These are phyloP conservation scores for Apophysomyces elegans DNA, from an alignment of 371 early-diverging fungal genomes.

Conservation along the genomic window DNA sequence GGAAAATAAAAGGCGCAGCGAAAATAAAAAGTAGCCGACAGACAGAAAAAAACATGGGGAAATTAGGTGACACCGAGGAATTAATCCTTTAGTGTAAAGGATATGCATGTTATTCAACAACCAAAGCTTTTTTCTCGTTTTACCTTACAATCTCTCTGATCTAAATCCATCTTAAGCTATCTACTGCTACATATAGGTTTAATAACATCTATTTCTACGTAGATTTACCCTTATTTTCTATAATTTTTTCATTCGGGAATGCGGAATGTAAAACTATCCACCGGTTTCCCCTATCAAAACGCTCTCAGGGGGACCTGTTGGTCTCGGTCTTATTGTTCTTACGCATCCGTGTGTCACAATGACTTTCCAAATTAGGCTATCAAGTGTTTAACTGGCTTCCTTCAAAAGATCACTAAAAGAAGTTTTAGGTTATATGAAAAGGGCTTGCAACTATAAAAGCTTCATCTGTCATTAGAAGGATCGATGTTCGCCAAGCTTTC, in stretches of 20 bases:
- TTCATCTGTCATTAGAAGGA: neutral
- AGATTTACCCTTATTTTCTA: too few species aligned
- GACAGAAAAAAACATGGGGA: neutral
- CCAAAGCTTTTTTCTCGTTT: too few species aligned
- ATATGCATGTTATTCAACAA: too few species aligned
- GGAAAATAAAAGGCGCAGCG: neutral
- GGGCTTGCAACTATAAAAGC: neutral
- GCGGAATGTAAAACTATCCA: slow-evolving; percentile 1
- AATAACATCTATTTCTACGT: too few species aligned
- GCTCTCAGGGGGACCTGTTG: neutral
- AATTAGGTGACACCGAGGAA: neutral
- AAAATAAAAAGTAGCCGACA: neutral
- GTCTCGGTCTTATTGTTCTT: slow-evolving; percentile 10
- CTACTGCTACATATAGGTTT: too few species aligned
- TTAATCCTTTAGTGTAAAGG: neutral
- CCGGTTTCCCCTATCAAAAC: neutral
- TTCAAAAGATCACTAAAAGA: neutral
- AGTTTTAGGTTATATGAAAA: slow-evolving; percentile 8
- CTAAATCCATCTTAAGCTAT: too few species aligned
- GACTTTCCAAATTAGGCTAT: neutral
- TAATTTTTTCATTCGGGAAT: too few species aligned
- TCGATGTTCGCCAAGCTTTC: too few species aligned
- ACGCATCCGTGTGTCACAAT: slow-evolving; percentile 1
- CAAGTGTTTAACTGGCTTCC: neutral
- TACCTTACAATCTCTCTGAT: too few species aligned